These are phyloP conservation scores for Maudiozyma serrabonitensis DNA, from an alignment of 805 yeast genomes.

Conservation along the genomic window DNA sequence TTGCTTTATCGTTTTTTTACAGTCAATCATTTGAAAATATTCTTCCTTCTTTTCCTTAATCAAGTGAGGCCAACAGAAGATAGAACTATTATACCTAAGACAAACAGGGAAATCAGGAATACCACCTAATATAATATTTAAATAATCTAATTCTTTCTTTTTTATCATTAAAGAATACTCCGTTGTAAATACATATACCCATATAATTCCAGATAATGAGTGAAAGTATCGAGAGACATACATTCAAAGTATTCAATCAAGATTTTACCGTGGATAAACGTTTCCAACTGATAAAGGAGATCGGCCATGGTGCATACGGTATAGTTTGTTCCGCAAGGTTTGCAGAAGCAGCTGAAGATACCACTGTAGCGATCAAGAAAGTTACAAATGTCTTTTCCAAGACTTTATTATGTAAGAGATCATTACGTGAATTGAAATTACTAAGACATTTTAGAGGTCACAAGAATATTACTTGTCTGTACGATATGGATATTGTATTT, in stretches of 20 bases:
- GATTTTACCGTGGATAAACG: conserved; percentile 86
- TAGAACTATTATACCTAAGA: too few species aligned
- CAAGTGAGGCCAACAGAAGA: too few species aligned
- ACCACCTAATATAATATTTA: too few species aligned
- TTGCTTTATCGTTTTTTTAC: too few species aligned
- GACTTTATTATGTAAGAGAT: conserved; percentile 83
- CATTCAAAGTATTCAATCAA: conserved; percentile 70
- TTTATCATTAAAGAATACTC: too few species aligned
- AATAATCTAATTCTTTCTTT: too few species aligned
- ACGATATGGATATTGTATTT: conserved; percentile 81
- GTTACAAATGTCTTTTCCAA: conserved; percentile 90
- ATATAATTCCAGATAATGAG: conserved; percentile 10
- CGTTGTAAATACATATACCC: too few species aligned
- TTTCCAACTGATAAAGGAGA: conserved; percentile 80
- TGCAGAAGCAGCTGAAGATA: conserved; percentile 54
- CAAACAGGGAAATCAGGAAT: too few species aligned
- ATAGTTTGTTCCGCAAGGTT: conserved; percentile 91
- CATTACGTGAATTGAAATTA: conserved; percentile 81
- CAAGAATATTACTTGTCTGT: conserved; percentile 88
- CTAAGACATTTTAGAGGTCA: conserved; percentile 92
- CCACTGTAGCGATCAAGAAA: conserved; percentile 85
- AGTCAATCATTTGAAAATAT: too few species aligned
- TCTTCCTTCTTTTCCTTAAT: too few species aligned
- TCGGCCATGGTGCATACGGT: conserved; percentile 98
- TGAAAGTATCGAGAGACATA: conserved; percentile 33